Evolutionary conservation across 495 filamentous ascomycete genomes (phyloP), one percentile per base, ranked within the genome.

Genomic region (Neurospora africana): DNA sequence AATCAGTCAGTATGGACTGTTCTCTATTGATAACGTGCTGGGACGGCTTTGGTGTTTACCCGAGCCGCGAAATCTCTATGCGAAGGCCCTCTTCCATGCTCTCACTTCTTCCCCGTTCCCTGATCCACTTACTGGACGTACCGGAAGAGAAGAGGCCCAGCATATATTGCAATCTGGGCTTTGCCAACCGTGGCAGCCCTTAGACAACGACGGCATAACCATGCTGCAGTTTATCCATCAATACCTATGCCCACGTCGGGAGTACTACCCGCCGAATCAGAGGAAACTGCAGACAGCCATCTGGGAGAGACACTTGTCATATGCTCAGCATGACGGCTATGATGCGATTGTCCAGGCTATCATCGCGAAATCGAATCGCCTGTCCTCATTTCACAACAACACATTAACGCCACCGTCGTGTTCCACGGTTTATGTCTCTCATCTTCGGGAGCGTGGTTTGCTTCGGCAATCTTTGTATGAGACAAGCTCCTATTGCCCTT

Each of bases 321-420:
- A 36, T 11, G 40, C 71, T 36, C 71, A 72, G 21, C 67, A 72
- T 68, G 71, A 72, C 19, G 47, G 71, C 5, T 72, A 67, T 61
- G 41, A 61, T 23, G 41, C 70, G 2, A 53, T 71, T 10, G 43
- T 71, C n/a, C 47, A 38, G 17, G 35, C 30, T 19, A 71, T 71
- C 17, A 15, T 71, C 7, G n/a, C 19, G 30, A 71, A 53, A 40
- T 71, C 43, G 2, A 30, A 71, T 33, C 43, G 58, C 1, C 35
- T 71, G 1, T 21, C 30, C 19, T 47, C 44, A 0, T 71, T 71
- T 2, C 41, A 47, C 30, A 53, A 36, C 41, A 38, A 19, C 35
- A 17, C 19, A 21, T 33, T 9, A 23, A 71, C 41, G 11, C 70
- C 41, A 17, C 70, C 70, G 11, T 65, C 70, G 6, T 40, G 30